phyloP scores from a whole-genome alignment of 176 grass and related monocot species.

The Avena insularis region DNA sequence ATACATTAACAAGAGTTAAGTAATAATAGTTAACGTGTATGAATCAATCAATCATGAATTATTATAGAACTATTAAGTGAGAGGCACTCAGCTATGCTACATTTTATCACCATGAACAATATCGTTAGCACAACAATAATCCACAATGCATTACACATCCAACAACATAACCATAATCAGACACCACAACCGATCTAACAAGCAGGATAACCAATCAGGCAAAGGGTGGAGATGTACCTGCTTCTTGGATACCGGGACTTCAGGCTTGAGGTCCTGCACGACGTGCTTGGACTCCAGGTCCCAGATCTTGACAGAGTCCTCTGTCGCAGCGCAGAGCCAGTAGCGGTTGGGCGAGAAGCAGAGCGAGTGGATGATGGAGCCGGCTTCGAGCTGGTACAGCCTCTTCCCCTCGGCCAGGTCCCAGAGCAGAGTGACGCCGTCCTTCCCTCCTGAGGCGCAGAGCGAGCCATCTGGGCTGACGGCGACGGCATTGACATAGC shows the following conservation, averaged over 20 bases:
- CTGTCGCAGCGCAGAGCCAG: slow-evolving; percentile 69
- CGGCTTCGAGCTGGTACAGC: slow-evolving; percentile 62
- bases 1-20: not conserved
- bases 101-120: not conserved
- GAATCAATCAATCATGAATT: not conserved
- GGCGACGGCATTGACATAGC: slow-evolving; percentile 67
- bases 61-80: not conserved
- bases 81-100: not conserved
- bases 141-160: not conserved
- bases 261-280: slow-evolving; percentile 75
- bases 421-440: slow-evolving; percentile 56
- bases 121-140: not conserved
- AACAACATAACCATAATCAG: not conserved
- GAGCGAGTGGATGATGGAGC: slow-evolving; percentile 66
- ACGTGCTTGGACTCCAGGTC: slow-evolving; percentile 70
- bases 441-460: slow-evolving; percentile 70
- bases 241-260: slow-evolving; percentile 58
- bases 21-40: not conserved
- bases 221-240: slow-evolving; percentile 35
- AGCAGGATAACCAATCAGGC: not conserved
- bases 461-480: slow-evolving; percentile 68
- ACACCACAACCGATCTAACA: not conserved
- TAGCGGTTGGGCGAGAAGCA: slow-evolving; percentile 80
- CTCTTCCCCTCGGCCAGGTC: slow-evolving; percentile 54
- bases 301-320: slow-evolving; percentile 73